Evolutionary conservation across 106 monocot species (phyloP).

Genomic region (Dendrobium chrysotoxum): DNA sequence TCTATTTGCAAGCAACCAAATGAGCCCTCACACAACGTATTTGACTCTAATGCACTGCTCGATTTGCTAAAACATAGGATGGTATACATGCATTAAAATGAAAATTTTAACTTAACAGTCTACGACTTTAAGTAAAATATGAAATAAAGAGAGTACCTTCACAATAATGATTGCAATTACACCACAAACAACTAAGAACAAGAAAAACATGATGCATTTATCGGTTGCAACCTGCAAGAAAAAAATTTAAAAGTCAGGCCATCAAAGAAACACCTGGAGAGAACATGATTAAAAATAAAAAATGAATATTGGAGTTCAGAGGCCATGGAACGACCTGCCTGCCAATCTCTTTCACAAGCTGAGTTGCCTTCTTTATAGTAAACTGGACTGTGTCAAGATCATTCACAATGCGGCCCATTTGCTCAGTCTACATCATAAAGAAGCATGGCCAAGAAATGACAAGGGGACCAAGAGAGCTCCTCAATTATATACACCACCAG

Average conservation of each 20-base stretch:
- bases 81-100: not conserved
- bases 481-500: not conserved
- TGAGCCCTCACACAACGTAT: not conserved
- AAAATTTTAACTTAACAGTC: not conserved
- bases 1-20: not conserved
- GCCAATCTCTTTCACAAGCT: slow-evolving; percentile 70
- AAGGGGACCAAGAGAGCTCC: not conserved
- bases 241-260: not conserved
- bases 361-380: slow-evolving; percentile 66
- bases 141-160: slow-evolving; percentile 31
- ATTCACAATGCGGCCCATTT: slow-evolving; percentile 74
- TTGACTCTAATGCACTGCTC: not conserved
- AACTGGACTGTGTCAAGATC: slow-evolving; percentile 69
- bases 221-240: slow-evolving; percentile 59
- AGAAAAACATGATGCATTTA: slow-evolving; percentile 52
- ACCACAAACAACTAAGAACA: slow-evolving; percentile 57
- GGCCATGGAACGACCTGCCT: slow-evolving; percentile 34
- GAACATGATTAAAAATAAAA: not conserved
- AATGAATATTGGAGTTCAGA: not conserved
- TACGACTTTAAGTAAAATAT: not conserved
- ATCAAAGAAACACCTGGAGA: not conserved
- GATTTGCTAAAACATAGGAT: not conserved
- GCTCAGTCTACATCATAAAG: slow-evolving; percentile 43
- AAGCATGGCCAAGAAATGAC: not conserved
- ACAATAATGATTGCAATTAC: slow-evolving; percentile 64